These are phyloP conservation scores for Prunus kanzakura DNA, from an alignment of 306 rosid genomes.

Conservation along the genomic window DNA sequence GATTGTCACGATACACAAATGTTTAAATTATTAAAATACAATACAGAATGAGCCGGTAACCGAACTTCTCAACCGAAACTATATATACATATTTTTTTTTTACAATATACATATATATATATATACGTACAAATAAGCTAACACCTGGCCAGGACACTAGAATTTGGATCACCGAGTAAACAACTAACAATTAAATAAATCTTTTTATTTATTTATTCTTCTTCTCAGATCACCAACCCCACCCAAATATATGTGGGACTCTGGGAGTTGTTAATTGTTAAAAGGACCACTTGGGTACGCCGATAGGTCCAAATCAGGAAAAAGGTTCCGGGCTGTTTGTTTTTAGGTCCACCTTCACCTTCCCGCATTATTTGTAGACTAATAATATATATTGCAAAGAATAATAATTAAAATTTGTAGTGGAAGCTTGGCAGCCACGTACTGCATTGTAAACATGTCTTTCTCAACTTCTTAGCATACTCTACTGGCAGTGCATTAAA, in stretches of 20 bases:
- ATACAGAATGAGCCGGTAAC: accelerated
- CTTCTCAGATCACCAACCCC: no score
- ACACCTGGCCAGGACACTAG: no score
- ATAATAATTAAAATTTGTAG: background rate
- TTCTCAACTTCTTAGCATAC: background rate
- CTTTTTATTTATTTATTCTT: no score
- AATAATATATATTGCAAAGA: background rate
- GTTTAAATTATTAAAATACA: no score
- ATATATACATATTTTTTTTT: no score
- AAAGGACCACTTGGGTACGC: background rate
- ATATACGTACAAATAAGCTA: no score
- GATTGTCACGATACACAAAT: no score
- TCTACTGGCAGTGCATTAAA: background rate
- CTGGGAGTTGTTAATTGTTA: background rate
- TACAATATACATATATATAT: no score
- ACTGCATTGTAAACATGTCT: background rate
- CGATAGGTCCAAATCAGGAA: background rate
- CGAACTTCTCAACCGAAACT: no score
- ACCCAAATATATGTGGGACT: background rate
- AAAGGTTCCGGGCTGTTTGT: background rate
- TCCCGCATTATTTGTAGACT: background rate
- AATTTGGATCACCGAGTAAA: no score
- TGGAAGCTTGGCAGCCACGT: background rate
- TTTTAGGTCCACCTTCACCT: constrained; percentile 8
- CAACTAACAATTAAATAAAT: no score